These are phyloP conservation scores for Zanthoxylum bungeanum DNA, from an alignment of 345 rosid genomes.

Conservation along the genomic window DNA sequence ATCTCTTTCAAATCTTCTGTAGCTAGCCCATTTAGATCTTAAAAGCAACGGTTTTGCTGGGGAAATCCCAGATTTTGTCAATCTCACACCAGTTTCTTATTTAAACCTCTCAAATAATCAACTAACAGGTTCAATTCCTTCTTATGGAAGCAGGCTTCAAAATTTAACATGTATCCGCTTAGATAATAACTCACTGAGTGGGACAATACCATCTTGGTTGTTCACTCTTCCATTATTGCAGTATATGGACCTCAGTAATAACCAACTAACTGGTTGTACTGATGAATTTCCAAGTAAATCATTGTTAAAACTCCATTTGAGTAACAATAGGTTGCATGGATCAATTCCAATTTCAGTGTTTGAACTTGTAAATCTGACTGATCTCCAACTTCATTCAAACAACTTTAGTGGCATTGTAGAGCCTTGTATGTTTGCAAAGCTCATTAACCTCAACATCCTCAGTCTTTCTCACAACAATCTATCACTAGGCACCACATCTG, in stretches of 20 bases:
- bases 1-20: background rate
- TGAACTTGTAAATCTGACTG: background rate
- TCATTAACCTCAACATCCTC: background rate
- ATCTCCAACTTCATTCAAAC: constrained; percentile 5
- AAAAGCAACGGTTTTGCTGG: constrained; percentile 11
- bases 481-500: background rate
- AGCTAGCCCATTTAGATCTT: background rate
- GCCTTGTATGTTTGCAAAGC: constrained; percentile 12
- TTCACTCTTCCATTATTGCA: constrained; percentile 4
- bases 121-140: background rate
- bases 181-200: background rate
- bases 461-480: constrained; percentile 5
- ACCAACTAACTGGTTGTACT: constrained; percentile 14
- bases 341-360: constrained; percentile 16
- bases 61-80: constrained; percentile 10
- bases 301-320: background rate
- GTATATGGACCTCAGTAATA: background rate
- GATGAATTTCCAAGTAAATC: constrained; percentile 7
- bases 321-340: constrained; percentile 15
- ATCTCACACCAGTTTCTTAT: background rate
- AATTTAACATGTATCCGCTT: background rate
- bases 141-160: background rate
- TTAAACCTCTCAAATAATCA: background rate
- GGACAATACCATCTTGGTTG: constrained; percentile 19
- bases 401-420: constrained; percentile 18